Percentiles rank a stretch among this genome's conserved stretches.
Evolutionary conservation across 495 filamentous ascomycete species (phyloP).

Genomic region (Tuber calosporum): DNA sequence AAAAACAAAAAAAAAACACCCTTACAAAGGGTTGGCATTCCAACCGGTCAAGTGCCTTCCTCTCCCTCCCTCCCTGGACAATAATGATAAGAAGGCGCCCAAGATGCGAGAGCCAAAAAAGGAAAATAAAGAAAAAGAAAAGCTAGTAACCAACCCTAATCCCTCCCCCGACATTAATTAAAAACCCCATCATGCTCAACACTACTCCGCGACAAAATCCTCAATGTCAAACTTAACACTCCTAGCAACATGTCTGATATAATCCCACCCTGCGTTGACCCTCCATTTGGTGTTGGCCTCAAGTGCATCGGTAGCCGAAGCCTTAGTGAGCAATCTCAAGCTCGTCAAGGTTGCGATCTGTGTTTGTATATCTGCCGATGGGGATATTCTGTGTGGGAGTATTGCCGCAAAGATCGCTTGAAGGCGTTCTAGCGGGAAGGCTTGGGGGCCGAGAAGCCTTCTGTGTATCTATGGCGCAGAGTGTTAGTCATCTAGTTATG

Average conservation of each 20-base stretch:
- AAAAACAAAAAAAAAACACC: too few relatives aligned
- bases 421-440: slow-evolving; percentile 80
- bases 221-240: slow-evolving; percentile 65
- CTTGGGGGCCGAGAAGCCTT: slow-evolving; percentile 63
- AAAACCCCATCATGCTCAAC: background rate
- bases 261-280: slow-evolving; percentile 69
- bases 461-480: slow-evolving; percentile 50
- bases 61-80: background rate
- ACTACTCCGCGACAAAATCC: slow-evolving; percentile 60
- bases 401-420: slow-evolving; percentile 81
- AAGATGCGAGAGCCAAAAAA: background rate
- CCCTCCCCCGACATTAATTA: background rate
- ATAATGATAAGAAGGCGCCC: background rate
- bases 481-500: slow-evolving; percentile 32
- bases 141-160: background rate
- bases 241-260: slow-evolving; percentile 56
- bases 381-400: slow-evolving; percentile 56
- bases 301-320: slow-evolving; percentile 52
- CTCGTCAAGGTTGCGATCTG: slow-evolving; percentile 74
- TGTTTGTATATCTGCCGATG: slow-evolving; percentile 49
- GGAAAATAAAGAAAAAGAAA: background rate
- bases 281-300: slow-evolving; percentile 65
- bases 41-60: background rate
- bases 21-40: background rate
- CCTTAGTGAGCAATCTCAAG: slow-evolving; percentile 62